phyloP scores from a whole-genome alignment of 2,329 filamentous ascomycete genomes.

The Scolecobasidium constrictum region DNA sequence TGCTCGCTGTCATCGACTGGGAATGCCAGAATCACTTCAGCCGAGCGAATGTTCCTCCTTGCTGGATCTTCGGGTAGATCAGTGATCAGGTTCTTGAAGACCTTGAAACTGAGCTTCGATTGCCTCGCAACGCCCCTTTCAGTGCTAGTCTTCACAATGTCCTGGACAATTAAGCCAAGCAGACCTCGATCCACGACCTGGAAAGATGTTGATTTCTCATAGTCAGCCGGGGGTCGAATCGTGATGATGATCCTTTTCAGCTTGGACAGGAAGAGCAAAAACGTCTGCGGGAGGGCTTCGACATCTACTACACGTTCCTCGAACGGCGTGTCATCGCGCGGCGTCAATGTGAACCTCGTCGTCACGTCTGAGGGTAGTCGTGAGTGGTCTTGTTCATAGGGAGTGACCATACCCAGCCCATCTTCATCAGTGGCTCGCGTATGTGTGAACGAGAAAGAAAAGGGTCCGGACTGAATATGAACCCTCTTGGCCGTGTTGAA shows the following conservation, averaged over 20 bases:
- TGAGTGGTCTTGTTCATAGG: slow-evolving; percentile 19
- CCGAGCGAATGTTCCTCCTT: not conserved
- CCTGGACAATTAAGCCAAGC: not conserved
- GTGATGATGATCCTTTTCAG: slow-evolving; percentile 7
- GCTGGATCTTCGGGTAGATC: slow-evolving; percentile 1
- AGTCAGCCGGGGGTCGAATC: not conserved
- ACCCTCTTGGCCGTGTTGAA: slow-evolving; percentile 24
- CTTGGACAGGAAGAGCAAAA: slow-evolving; percentile 10
- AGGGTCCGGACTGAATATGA: slow-evolving; percentile 28
- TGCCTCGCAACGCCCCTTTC: too few species aligned
- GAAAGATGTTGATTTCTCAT: not conserved
- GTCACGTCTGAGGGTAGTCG: slow-evolving; percentile 10
- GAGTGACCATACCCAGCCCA: slow-evolving; percentile 43
- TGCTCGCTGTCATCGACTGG: slow-evolving; percentile 12
- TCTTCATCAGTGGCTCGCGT: slow-evolving; percentile 21
- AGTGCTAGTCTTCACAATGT: not conserved
- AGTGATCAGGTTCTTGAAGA: not conserved
- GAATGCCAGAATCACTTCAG: slow-evolving; percentile 16
- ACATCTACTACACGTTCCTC: slow-evolving; percentile 1
- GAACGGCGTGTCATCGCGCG: not conserved
- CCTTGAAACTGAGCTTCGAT: slow-evolving; percentile 3
- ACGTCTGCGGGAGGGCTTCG: slow-evolving; percentile 2
- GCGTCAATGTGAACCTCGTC: slow-evolving; percentile 15
- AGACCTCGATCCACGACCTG: not conserved
- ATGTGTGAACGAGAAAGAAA: slow-evolving; percentile 24